Evolutionary conservation across 345 rosid genomes (phyloP), one percentile per base, ranked within the genome.

Genomic region (Salix udensis): DNA sequence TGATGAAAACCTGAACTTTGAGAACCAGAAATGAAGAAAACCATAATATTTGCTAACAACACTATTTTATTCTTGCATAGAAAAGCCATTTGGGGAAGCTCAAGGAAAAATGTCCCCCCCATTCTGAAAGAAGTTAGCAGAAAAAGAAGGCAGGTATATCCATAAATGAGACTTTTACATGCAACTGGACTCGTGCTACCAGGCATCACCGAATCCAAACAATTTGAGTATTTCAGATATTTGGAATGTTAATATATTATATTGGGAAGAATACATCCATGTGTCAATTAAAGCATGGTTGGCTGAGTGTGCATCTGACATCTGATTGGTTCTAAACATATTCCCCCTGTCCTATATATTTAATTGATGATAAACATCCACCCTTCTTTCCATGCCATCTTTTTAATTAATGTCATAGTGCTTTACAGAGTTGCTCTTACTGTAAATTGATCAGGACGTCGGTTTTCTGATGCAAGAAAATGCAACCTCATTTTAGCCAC

Each of bases 381-480:
- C 3, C 10, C 53, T 44, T 23, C 15, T 10, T 44, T 12, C 9
- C 48, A 69, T 21, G 28, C 11, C 72, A 69, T 24, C 15, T 66
- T 40, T 44, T 42, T 68, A 6, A 68, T 68, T 13, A 9, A 18
- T 31, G 52, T n/a, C 40, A 24, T 5, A 5, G 6, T 34, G 18
- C 19, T 58, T 7, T 66, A 18, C 15, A 39, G 26, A 78, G 30
- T 71, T 60, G 46, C 31, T 78, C 86, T 83, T 76, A 93, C 98
- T 21, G 98, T 95, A 77, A 95, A 95, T 77, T 91, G 97, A 82
- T 91, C 96, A 26, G 98, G 93, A 11, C 91, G 85, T 28, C 96
- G 83, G 16, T 86, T 85, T 19, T 88, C 96, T 50, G 98, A 86
- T 37, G 97, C 97, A 65, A 95, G 96, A 87, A 95, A 95, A 76